Evolutionary conservation across 2,329 filamentous ascomycete genomes (phyloP).

Genomic region (Paracamarosporium sp.): DNA sequence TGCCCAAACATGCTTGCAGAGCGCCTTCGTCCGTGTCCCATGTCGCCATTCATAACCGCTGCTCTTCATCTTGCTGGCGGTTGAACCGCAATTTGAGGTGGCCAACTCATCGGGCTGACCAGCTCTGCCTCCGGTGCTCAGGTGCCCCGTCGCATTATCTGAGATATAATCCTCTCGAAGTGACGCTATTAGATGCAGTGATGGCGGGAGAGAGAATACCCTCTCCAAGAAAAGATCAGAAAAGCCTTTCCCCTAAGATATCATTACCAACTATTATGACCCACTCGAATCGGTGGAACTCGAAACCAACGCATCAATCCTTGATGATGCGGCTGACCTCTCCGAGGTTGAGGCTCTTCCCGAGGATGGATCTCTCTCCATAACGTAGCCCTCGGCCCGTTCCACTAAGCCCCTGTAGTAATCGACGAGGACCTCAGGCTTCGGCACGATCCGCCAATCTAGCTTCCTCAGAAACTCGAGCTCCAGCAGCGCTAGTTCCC

Average conservation of each 20-base stretch:
- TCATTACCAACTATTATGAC: conserved; percentile 17
- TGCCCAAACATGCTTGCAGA: conserved; percentile 17
- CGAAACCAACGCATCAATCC: conserved; percentile 27
- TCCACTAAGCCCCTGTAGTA: conserved; percentile 91
- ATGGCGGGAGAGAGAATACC: background rate
- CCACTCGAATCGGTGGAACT: conserved; percentile 26
- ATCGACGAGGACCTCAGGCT: conserved; percentile 89
- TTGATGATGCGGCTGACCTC: conserved; percentile 9
- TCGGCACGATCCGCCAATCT: conserved; percentile 96
- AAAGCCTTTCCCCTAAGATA: background rate
- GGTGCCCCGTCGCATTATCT: background rate
- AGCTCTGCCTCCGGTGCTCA: background rate
- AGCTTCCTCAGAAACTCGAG: conserved; percentile 91
- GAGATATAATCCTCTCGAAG: background rate
- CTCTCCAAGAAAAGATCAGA: background rate
- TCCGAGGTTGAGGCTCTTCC: conserved; percentile 8
- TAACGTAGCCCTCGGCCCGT: conserved; percentile 64
- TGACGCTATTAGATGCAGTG: conserved; percentile 1
- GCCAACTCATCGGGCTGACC: conserved; percentile 28
- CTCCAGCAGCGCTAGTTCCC: conserved; percentile 88
- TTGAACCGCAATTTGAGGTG: conserved; percentile 13
- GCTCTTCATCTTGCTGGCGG: conserved; percentile 5
- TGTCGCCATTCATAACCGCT: conserved; percentile 11
- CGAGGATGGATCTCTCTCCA: conserved; percentile 46
- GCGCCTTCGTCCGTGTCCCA: conserved; percentile 18